Evolutionary conservation across 768 basidiomycete species (phyloP).

Genomic region (Lentinula aciculospora): DNA sequence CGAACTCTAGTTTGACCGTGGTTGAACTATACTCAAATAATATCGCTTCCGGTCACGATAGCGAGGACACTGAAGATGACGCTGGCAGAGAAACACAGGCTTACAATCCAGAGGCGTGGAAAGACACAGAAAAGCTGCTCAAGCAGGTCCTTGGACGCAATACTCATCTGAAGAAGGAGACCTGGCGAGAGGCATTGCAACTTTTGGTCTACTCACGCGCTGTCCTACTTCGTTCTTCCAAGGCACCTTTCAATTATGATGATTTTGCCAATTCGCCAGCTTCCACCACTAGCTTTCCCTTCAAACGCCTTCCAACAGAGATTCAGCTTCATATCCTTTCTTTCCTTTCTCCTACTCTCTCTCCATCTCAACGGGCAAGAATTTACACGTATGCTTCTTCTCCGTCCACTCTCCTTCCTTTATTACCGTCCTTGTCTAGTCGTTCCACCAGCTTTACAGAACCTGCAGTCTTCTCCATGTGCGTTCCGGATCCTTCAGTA

Average conservation of each 20-base stretch:
- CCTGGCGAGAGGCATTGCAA: slow-evolving; percentile 39
- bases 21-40: slow-evolving; percentile 47
- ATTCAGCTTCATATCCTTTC: slow-evolving; percentile 53
- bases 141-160: slow-evolving; percentile 37
- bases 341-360: slow-evolving; percentile 52
- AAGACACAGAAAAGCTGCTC: slow-evolving; percentile 26
- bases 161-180: slow-evolving; percentile 26
- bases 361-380: slow-evolving; percentile 46
- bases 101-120: slow-evolving; percentile 25
- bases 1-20: slow-evolving; percentile 41
- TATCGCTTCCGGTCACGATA: slow-evolving; percentile 35
- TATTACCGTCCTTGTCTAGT: slow-evolving; percentile 17
- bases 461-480: slow-evolving; percentile 2
- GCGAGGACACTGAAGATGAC: slow-evolving; percentile 32
- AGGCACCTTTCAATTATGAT: neutral
- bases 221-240: slow-evolving; percentile 39
- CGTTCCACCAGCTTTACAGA: neutral
- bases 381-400: slow-evolving; percentile 48
- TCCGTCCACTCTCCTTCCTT: slow-evolving; percentile 36
- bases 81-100: slow-evolving; percentile 15
- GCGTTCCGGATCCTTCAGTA: slow-evolving; percentile 1
- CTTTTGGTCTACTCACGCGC: slow-evolving; percentile 47
- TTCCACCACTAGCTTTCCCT: slow-evolving; percentile 19
- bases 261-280: slow-evolving; percentile 17
- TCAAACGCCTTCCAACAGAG: slow-evolving; percentile 45